Percentiles rank a stretch among this genome's conserved stretches.
phyloP scores from a whole-genome alignment of 331 rosid species.

The Dryas integrifolia region DNA sequence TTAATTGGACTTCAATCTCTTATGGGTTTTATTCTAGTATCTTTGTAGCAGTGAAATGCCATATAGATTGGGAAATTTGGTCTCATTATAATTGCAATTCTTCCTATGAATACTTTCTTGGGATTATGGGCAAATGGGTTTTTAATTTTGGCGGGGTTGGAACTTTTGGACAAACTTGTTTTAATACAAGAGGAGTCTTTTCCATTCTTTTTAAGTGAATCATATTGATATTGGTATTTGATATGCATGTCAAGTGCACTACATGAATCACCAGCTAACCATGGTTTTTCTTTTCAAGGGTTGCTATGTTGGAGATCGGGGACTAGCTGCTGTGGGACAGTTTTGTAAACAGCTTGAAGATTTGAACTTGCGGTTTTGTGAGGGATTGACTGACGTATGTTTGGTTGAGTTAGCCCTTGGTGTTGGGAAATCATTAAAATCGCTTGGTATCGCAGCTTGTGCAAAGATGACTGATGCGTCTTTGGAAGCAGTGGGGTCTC shows the following conservation, averaged over 20 bases:
- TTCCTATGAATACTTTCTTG: too few species aligned
- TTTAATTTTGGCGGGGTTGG: too few species aligned
- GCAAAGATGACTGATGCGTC: slow-evolving; percentile 76
- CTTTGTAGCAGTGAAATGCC: background rate
- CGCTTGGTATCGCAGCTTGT: slow-evolving; percentile 88
- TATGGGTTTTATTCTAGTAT: background rate
- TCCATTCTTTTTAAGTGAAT: background rate
- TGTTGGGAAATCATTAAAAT: slow-evolving; percentile 69
- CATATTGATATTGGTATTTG: background rate
- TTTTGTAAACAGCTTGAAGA: slow-evolving; percentile 79
- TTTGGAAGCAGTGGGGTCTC: slow-evolving; percentile 73
- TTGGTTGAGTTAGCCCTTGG: slow-evolving; percentile 64
- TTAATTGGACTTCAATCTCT: background rate
- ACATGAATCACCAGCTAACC: background rate
- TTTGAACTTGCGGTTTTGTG: slow-evolving; percentile 89
- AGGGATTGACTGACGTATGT: slow-evolving; percentile 78
- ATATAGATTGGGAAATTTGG: background rate
- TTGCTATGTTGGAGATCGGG: slow-evolving; percentile 91
- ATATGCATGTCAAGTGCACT: background rate
- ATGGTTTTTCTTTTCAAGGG: slow-evolving; percentile 49
- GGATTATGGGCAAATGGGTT: too few species aligned
- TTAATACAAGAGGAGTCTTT: background rate
- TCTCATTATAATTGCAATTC: too few species aligned
- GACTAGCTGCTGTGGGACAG: slow-evolving; percentile 78
- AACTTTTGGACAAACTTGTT: too few species aligned